Conservation (phyloP, 1,284 basidiomycete species). For the Ganoderma meredithae region DNA sequence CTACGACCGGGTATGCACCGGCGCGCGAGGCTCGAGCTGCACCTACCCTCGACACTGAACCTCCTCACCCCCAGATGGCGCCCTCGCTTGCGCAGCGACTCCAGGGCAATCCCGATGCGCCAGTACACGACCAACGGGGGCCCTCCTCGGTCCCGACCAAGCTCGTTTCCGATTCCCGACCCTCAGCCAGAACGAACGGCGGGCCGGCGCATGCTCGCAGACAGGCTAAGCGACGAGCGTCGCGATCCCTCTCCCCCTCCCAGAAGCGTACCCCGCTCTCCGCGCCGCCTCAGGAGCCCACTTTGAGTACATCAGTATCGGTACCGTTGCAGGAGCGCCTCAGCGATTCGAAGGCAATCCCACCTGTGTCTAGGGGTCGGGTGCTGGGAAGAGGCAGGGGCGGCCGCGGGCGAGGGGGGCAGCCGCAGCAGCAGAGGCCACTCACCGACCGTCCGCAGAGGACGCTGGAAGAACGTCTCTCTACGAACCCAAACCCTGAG, state of each 20-base stretch:
- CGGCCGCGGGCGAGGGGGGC: background rate
- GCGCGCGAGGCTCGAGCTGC: conserved; percentile 8
- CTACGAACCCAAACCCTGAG: background rate
- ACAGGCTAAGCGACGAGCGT: conserved; percentile 10
- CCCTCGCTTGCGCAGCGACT: background rate
- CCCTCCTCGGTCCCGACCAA: background rate
- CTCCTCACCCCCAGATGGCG: conserved; percentile 22
- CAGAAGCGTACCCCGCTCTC: background rate
- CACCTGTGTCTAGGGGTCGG: background rate
- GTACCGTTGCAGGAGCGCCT: background rate
- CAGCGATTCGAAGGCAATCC: background rate
- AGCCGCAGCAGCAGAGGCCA: background rate
- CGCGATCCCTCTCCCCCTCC: background rate
- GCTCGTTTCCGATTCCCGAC: background rate
- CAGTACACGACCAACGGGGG: background rate
- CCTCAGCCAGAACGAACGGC: background rate
- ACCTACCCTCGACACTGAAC: conserved; percentile 19
- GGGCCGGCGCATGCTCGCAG: background rate
- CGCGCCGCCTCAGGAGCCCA: background rate
- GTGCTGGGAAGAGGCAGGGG: background rate
- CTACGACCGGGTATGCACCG: conserved; percentile 24
- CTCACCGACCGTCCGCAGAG: background rate
- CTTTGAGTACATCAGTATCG: background rate
- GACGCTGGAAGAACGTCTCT: background rate
- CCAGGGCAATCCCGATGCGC: background rate